A percentile compares a stretch with the other conserved stretches of the same genome.
Evolutionary conservation across 2,329 filamentous ascomycete species (phyloP).

Genomic region (Coleophoma crateriformis): DNA sequence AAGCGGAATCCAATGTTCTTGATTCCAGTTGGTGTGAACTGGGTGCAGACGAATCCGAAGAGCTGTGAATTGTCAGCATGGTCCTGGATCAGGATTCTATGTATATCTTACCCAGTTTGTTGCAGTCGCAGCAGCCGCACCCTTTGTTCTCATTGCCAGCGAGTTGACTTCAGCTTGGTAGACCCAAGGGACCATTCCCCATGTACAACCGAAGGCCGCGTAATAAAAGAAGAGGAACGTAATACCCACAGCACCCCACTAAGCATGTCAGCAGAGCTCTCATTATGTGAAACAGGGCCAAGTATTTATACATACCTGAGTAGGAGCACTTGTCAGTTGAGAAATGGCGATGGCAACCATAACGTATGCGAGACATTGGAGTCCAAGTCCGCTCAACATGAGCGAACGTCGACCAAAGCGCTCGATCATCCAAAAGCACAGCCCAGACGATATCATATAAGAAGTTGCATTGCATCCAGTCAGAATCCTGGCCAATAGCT

Average conservation of each 20-base stretch:
- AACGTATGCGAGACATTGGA: slow-evolving; percentile 11
- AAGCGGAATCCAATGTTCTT: slow-evolving; percentile 22
- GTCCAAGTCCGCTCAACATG: slow-evolving; percentile 60
- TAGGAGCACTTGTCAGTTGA: slow-evolving; percentile 2
- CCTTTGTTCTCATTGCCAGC: slow-evolving; percentile 43
- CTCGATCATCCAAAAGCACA: slow-evolving; percentile 34
- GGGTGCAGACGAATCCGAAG: slow-evolving; percentile 20
- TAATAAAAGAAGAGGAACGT: slow-evolving; percentile 40
- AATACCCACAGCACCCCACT: slow-evolving; percentile 19
- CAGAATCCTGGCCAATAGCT: slow-evolving; percentile 42
- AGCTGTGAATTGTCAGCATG: slow-evolving; percentile 2
- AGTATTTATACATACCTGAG: slow-evolving; percentile 13
- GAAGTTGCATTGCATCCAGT: slow-evolving; percentile 45
- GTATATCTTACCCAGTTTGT: slow-evolving; percentile 12
- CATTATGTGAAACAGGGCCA: slow-evolving; percentile 52
- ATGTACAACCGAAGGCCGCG: slow-evolving; percentile 43
- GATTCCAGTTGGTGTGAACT: slow-evolving; percentile 29
- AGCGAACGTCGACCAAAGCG: slow-evolving; percentile 61
- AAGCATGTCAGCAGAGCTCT: slow-evolving; percentile 8
- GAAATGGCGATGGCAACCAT: slow-evolving; percentile 11
- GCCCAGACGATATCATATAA: slow-evolving; percentile 30
- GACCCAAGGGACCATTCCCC: slow-evolving; percentile 45
- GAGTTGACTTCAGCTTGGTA: slow-evolving; percentile 50
- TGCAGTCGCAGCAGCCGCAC: slow-evolving; percentile 42
- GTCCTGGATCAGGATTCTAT: not conserved